Evolutionary conservation across 192 early-diverging fungal species (phyloP).

Genomic region (Gryganskiella cystojenkinii): DNA sequence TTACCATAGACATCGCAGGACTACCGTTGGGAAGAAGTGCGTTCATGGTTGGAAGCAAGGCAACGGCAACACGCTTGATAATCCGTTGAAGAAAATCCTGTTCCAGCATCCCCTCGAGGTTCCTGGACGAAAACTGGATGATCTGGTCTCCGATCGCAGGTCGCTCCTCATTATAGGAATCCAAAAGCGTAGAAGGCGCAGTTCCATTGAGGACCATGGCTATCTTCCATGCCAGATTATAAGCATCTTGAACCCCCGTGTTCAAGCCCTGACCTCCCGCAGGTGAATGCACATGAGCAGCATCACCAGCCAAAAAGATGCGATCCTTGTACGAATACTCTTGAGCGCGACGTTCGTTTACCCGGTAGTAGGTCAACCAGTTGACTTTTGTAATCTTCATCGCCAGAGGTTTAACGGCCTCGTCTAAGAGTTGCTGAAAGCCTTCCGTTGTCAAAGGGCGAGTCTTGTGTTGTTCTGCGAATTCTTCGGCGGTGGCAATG

Average conservation of each 20-base stretch:
- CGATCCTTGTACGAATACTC: conserved; percentile 13
- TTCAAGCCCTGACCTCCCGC: conserved; percentile 56
- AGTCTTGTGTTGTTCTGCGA: not conserved
- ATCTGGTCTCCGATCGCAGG: conserved; percentile 5
- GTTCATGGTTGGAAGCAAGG: not conserved
- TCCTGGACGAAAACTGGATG: conserved; percentile 2
- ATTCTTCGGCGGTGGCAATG: not conserved
- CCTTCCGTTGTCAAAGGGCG: not conserved
- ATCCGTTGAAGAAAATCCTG: not conserved
- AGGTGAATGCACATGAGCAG: conserved; percentile 42
- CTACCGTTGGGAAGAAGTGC: not conserved
- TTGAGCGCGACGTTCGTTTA: conserved; percentile 16
- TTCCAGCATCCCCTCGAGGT: not conserved
- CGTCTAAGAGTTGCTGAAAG: conserved; percentile 5
- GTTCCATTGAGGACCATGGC: conserved; percentile 46
- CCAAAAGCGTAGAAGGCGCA: conserved; percentile 38
- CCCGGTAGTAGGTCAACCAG: conserved; percentile 23
- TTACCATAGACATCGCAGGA: conserved; percentile 17
- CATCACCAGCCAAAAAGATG: conserved; percentile 44
- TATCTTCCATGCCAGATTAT: conserved; percentile 62
- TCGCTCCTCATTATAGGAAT: conserved; percentile 52
- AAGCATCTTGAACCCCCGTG: conserved; percentile 58
- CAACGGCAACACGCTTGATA: not conserved
- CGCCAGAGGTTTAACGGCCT: not conserved
- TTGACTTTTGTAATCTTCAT: not conserved